Evolutionary conservation across 768 basidiomycete genomes (phyloP).

Genomic region (Leccinum obscurum): DNA sequence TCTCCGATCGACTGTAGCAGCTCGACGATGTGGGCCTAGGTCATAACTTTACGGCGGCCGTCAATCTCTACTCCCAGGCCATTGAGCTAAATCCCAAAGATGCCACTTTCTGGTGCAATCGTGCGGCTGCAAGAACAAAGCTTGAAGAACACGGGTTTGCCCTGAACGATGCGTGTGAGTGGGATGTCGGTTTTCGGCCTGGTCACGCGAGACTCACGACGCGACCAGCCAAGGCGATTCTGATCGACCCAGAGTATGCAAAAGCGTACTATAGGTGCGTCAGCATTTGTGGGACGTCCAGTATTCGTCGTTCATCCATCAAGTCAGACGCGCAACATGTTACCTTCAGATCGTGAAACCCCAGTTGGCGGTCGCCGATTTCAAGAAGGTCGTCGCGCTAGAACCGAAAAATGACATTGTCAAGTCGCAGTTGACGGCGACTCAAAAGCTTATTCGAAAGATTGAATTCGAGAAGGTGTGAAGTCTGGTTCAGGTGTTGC

Average conservation of each 20-base stretch:
- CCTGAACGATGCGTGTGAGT: slow-evolving; percentile 80
- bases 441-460: slow-evolving; percentile 86
- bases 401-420: slow-evolving; percentile 88
- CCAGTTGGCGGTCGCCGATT: slow-evolving; percentile 82
- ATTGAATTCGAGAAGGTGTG: slow-evolving; percentile 90
- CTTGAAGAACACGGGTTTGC: slow-evolving; percentile 95
- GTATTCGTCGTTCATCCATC: not conserved
- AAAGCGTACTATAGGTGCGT: slow-evolving; percentile 86
- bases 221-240: slow-evolving; percentile 72
- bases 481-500: not conserved
- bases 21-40: slow-evolving; percentile 34
- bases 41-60: slow-evolving; percentile 77
- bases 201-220: slow-evolving; percentile 19
- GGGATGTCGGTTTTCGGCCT: slow-evolving; percentile 1
- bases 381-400: slow-evolving; percentile 77
- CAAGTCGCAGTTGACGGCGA: slow-evolving; percentile 76
- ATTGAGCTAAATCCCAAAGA: slow-evolving; percentile 88
- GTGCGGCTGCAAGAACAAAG: slow-evolving; percentile 90
- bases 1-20: not conserved
- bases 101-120: slow-evolving; percentile 90
- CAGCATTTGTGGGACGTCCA: not conserved
- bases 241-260: slow-evolving; percentile 84
- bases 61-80: slow-evolving; percentile 77
- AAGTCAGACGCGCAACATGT: slow-evolving; percentile 78
- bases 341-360: slow-evolving; percentile 89